Percentiles rank a stretch among this genome's conserved stretches.
These are phyloP conservation scores for Suaeda aralocaspica DNA, from an alignment of 148 eudicot genomes.

Conservation along the genomic window DNA sequence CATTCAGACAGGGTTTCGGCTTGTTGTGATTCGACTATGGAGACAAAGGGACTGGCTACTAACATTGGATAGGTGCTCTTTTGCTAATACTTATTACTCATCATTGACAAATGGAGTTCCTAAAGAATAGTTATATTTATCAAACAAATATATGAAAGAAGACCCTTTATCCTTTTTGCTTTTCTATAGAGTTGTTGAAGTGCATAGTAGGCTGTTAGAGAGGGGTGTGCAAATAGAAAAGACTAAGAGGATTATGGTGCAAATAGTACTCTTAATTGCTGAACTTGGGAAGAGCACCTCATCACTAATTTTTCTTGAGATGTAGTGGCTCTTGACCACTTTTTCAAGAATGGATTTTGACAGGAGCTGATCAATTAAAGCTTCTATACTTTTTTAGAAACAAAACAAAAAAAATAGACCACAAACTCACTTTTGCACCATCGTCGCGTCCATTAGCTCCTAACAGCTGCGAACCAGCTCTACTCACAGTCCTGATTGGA, in stretches of 20 bases:
- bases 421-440: constrained; percentile 70
- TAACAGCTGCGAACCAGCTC: constrained; percentile 77
- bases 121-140: neutral
- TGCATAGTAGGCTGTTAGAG: neutral
- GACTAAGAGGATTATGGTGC: neutral
- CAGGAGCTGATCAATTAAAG: neutral
- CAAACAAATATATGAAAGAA: neutral
- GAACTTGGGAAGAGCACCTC: too few relatives aligned
- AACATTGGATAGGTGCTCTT: too few relatives aligned
- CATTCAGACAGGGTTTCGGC: too few relatives aligned
- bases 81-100: too few relatives aligned
- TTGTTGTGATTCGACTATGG: too few relatives aligned
- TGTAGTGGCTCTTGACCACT: neutral
- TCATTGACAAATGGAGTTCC: neutral
- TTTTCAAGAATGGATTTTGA: neutral
- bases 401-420: constrained; percentile 4
- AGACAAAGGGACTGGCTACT: too few relatives aligned
- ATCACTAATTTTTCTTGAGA: too few relatives aligned
- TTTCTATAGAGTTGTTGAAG: neutral
- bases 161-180: neutral
- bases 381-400: neutral
- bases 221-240: neutral
- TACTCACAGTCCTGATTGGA: constrained; percentile 60
- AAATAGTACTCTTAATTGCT: too few relatives aligned
- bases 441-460: constrained; percentile 98